Conservation (phyloP, 1,284 basidiomycete genomes). For the Cryptococcus deneoformans region DNA sequence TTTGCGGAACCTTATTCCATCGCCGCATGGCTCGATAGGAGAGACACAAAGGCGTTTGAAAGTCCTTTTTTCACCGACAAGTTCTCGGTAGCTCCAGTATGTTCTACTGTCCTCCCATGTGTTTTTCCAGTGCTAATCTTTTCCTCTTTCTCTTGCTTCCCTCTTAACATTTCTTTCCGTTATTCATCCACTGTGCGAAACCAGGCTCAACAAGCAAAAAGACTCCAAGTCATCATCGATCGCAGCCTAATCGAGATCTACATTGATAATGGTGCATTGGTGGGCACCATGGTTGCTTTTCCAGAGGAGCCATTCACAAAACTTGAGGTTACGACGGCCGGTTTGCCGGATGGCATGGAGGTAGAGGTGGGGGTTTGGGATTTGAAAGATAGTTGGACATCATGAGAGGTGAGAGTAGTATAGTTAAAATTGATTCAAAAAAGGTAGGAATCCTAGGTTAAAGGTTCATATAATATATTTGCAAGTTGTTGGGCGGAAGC, state of each 20-base stretch:
- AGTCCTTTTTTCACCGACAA: slow-evolving; percentile 47
- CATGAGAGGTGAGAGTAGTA: neutral
- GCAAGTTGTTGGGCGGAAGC: too few species aligned
- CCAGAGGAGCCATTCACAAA: slow-evolving; percentile 8
- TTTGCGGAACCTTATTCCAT: slow-evolving; percentile 2
- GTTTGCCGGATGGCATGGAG: slow-evolving; percentile 3
- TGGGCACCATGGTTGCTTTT: slow-evolving; percentile 11
- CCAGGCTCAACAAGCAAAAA: slow-evolving; percentile 1
- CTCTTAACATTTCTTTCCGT: neutral
- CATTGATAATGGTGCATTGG: slow-evolving; percentile 30
- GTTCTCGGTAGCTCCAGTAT: slow-evolving; percentile 21
- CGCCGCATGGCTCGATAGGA: slow-evolving; percentile 40
- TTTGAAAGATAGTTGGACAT: slow-evolving; percentile 9
- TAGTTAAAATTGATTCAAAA: neutral
- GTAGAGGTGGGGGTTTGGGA: slow-evolving; percentile 6
- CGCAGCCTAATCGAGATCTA: slow-evolving; percentile 42
- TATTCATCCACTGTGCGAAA: neutral
- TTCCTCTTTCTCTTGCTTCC: neutral
- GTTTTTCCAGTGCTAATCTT: neutral
- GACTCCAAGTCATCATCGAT: slow-evolving; percentile 34
- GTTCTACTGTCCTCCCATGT: neutral
- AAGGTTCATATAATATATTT: too few species aligned
- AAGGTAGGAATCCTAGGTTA: neutral
- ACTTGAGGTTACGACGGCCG: slow-evolving; percentile 16
- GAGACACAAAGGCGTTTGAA: slow-evolving; percentile 29